Evolutionary conservation across 768 basidiomycete genomes (phyloP).

Genomic region (Kwoniella dendrophila): DNA sequence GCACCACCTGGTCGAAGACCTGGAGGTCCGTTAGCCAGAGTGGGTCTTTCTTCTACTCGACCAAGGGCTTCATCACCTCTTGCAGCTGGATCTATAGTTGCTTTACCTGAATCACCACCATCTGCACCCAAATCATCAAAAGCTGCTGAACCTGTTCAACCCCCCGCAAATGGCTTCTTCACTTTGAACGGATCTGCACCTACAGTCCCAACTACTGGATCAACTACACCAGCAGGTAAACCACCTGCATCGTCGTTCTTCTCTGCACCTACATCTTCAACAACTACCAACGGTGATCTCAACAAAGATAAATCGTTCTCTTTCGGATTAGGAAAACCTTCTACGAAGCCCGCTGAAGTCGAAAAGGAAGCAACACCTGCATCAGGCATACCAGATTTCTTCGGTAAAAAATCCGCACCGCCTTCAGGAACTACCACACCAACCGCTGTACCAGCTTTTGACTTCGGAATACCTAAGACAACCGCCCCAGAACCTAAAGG

Average conservation of each 20-base stretch:
- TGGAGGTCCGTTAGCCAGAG: conserved; percentile 31
- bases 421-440: conserved; percentile 30
- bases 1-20: conserved; percentile 10
- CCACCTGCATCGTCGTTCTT: conserved; percentile 29
- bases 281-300: conserved; percentile 7
- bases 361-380: not conserved
- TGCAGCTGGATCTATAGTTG: conserved; percentile 43
- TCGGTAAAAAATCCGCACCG: conserved; percentile 22
- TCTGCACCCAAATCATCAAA: conserved; percentile 10
- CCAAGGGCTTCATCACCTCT: conserved; percentile 51
- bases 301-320: conserved; percentile 21
- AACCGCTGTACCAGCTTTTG: conserved; percentile 14
- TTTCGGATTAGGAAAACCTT: conserved; percentile 30
- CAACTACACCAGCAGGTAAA: conserved; percentile 25
- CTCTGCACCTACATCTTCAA: conserved; percentile 1
- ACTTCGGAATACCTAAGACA: conserved; percentile 25
- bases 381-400: conserved; percentile 27
- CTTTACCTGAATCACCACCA: conserved; percentile 44
- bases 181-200: conserved; percentile 16
- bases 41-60: conserved; percentile 29
- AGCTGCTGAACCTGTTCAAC: conserved; percentile 5
- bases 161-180: conserved; percentile 25
- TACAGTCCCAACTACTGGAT: conserved; percentile 10
- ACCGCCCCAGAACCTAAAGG: conserved; percentile 14
- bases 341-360: not conserved